These are phyloP conservation scores for Chondrus crispus DNA, from an alignment of 23 red algal species.

Conservation along the genomic window DNA sequence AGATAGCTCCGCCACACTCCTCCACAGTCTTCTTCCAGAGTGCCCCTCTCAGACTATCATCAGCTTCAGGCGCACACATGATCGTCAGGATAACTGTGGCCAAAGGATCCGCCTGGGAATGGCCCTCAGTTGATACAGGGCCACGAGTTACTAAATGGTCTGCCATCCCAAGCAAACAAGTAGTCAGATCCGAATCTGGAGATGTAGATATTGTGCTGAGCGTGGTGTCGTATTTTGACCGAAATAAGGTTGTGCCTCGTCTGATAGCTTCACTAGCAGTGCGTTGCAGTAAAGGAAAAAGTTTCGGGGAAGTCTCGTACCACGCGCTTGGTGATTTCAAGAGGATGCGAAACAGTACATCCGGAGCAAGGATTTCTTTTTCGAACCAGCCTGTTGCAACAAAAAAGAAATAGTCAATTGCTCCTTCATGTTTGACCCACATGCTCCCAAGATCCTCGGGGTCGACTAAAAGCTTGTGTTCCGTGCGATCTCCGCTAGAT, in stretches of 20 bases:
- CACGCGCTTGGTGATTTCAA: neutral
- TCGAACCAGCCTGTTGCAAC: neutral
- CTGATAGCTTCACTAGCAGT: neutral
- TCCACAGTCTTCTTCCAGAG: conserved; percentile 34
- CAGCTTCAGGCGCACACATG: conserved; percentile 31
- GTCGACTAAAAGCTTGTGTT: neutral
- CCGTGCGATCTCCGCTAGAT: neutral
- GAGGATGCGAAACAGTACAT: neutral
- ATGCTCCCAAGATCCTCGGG: neutral
- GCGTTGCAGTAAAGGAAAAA: neutral
- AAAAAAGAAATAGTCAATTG: neutral
- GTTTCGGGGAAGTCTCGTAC: too few relatives aligned
- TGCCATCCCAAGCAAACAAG: neutral
- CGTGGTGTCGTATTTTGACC: neutral
- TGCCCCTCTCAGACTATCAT: conserved; percentile 2
- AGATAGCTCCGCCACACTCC: conserved; percentile 33
- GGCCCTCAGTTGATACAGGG: neutral
- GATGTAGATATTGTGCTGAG: conserved; percentile 33
- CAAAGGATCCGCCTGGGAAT: neutral
- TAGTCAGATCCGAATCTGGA: neutral
- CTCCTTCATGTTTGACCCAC: conserved; percentile 13
- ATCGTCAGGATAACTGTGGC: conserved; percentile 28
- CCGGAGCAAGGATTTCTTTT: neutral
- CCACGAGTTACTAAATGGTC: conserved; percentile 28
- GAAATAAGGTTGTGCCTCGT: neutral